Evolutionary conservation across 495 filamentous ascomycete genomes (phyloP).

Genomic region (Glonium stellatum): DNA sequence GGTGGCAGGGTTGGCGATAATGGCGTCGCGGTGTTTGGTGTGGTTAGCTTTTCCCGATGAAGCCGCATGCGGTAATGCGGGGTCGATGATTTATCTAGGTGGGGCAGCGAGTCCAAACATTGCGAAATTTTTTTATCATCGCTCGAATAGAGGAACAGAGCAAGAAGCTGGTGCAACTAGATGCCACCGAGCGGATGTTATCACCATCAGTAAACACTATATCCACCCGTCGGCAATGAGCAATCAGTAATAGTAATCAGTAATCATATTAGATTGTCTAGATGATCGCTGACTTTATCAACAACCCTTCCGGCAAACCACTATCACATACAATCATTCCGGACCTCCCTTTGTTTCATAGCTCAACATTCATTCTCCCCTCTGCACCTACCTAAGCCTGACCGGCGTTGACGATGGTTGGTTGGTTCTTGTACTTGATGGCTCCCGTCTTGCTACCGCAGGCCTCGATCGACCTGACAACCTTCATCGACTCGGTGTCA

Average conservation of each 20-base stretch:
- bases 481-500: slow-evolving; percentile 31
- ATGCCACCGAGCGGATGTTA: too few species aligned
- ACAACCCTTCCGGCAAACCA: neutral
- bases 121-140: neutral
- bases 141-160: neutral
- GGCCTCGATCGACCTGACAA: slow-evolving; percentile 39
- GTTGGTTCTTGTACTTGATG: slow-evolving; percentile 37
- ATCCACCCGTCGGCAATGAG: too few species aligned
- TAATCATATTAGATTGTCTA: neutral
- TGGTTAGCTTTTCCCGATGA: neutral
- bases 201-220: too few species aligned
- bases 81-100: neutral
- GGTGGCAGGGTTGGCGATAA: too few species aligned
- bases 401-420: slow-evolving; percentile 33
- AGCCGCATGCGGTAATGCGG: neutral
- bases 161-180: too few species aligned
- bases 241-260: neutral
- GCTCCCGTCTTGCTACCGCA: slow-evolving; percentile 33
- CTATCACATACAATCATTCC: neutral
- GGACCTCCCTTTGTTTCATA: neutral
- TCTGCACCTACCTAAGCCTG: slow-evolving; percentile 10
- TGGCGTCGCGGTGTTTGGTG: neutral
- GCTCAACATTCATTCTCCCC: neutral
- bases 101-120: neutral
- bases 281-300: neutral